These are phyloP conservation scores for Scopulariopsis brevicaulis DNA, from an alignment of 2,329 filamentous ascomycete species.

Conservation along the genomic window DNA sequence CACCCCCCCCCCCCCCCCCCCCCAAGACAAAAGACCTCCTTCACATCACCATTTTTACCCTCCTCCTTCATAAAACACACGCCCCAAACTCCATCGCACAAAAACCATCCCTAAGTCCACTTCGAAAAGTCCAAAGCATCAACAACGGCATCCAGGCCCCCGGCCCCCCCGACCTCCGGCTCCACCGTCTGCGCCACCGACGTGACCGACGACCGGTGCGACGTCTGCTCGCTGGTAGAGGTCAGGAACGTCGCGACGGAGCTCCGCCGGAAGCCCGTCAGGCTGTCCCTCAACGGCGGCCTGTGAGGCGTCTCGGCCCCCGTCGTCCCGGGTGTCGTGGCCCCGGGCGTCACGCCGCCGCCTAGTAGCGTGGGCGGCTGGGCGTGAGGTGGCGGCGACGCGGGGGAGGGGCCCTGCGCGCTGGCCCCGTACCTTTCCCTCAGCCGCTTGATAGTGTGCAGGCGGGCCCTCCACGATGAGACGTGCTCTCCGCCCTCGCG, in stretches of 20 bases:
- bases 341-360: constrained; percentile 6
- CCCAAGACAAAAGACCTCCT: neutral
- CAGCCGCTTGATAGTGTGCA: constrained; percentile 74
- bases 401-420: constrained; percentile 17
- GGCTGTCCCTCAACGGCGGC: constrained; percentile 44
- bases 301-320: constrained; percentile 22
- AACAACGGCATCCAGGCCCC: constrained; percentile 27
- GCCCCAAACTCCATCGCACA: neutral
- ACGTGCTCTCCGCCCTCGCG: constrained; percentile 70
- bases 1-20: neutral
- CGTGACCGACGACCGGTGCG: constrained; percentile 47
- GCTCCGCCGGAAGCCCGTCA: constrained; percentile 48
- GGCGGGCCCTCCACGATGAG: constrained; percentile 78
- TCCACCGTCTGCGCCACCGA: constrained; percentile 40
- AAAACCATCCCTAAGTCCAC: constrained; percentile 24
- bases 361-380: neutral
- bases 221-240: constrained; percentile 41
- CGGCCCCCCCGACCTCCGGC: constrained; percentile 29
- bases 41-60: neutral
- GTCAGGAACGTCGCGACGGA: constrained; percentile 56
- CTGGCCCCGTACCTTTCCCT: constrained; percentile 55
- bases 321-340: constrained; percentile 10
- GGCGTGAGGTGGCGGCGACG: constrained; percentile 5
- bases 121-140: constrained; percentile 38
- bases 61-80: neutral